Conservation (phyloP, 306 rosid species). For the Carpinus fangiana region DNA sequence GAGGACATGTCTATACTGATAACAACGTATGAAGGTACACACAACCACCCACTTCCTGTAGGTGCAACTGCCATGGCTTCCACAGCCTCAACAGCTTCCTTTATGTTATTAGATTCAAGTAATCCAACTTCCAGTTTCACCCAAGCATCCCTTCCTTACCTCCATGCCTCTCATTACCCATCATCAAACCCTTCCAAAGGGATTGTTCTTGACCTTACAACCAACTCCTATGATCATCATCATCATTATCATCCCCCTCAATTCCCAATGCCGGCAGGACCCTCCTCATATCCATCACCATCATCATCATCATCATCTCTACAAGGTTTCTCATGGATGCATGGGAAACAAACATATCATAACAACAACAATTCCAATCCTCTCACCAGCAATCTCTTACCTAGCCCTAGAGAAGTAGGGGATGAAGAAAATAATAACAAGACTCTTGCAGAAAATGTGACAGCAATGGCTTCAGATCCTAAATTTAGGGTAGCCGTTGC, state of each 20-base stretch:
- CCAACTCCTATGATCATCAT: constrained; percentile 23
- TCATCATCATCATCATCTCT: constrained; percentile 12
- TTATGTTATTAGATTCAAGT: constrained; percentile 62
- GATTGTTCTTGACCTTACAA: constrained; percentile 66
- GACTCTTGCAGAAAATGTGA: constrained; percentile 47
- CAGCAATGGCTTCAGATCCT: constrained; percentile 85
- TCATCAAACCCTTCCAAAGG: constrained; percentile 56
- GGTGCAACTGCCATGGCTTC: constrained; percentile 98
- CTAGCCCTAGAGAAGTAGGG: constrained; percentile 11
- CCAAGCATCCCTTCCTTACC: constrained; percentile 38
- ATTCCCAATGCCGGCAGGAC: constrained; percentile 20
- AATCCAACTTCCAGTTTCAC: constrained; percentile 37
- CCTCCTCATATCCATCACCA: constrained; percentile 20
- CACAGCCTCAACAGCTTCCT: constrained; percentile 65
- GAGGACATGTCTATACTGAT: constrained; percentile 96
- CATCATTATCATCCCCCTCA: neutral
- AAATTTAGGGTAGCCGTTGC: constrained; percentile 90
- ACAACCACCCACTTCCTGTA: constrained; percentile 92
- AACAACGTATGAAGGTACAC: constrained; percentile 96
- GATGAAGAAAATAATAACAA: constrained; percentile 27
- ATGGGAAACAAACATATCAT: constrained; percentile 26
- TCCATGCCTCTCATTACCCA: constrained; percentile 14
- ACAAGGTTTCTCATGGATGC: constrained; percentile 49
- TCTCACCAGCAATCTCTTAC: constrained; percentile 21
- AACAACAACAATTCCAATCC: neutral